Evolutionary conservation across 2,329 filamentous ascomycete genomes (phyloP).

Genomic region (Ceratocystis smalleyi): DNA sequence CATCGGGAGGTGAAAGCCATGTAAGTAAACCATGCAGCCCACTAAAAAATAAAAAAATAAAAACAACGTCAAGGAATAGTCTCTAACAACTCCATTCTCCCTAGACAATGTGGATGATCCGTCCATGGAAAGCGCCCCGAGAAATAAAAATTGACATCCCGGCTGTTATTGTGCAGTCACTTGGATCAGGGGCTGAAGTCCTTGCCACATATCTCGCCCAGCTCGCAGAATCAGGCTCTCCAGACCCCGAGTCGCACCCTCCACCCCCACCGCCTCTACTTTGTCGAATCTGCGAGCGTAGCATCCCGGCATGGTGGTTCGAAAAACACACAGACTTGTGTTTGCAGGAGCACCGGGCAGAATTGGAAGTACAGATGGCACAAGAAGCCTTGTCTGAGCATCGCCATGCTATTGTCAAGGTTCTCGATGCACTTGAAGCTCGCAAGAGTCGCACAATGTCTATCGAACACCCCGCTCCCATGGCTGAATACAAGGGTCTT

Average conservation of each 20-base stretch:
- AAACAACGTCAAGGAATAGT: neutral
- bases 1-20: slow-evolving; percentile 76
- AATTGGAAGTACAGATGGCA: slow-evolving; percentile 94
- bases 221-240: slow-evolving; percentile 67
- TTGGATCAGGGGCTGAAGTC: slow-evolving; percentile 88
- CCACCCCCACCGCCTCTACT: slow-evolving; percentile 73
- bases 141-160: slow-evolving; percentile 96
- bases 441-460: slow-evolving; percentile 49
- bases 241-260: slow-evolving; percentile 59
- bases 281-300: slow-evolving; percentile 91
- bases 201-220: slow-evolving; percentile 84
- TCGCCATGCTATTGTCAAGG: slow-evolving; percentile 83
- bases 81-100: slow-evolving; percentile 19
- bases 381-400: slow-evolving; percentile 88
- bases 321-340: slow-evolving; percentile 97
- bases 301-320: slow-evolving; percentile 98
- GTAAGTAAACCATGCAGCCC: slow-evolving; percentile 38
- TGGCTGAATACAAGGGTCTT: slow-evolving; percentile 75
- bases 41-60: neutral
- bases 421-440: slow-evolving; percentile 80
- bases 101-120: slow-evolving; percentile 99
- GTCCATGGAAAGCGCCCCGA: slow-evolving; percentile 71
- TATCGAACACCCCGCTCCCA: slow-evolving; percentile 38
- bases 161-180: slow-evolving; percentile 71
- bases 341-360: slow-evolving; percentile 84